Base-by-base conservation (phyloP, 2,329 filamentous ascomycete species). In the Fusarium continuum region DNA sequence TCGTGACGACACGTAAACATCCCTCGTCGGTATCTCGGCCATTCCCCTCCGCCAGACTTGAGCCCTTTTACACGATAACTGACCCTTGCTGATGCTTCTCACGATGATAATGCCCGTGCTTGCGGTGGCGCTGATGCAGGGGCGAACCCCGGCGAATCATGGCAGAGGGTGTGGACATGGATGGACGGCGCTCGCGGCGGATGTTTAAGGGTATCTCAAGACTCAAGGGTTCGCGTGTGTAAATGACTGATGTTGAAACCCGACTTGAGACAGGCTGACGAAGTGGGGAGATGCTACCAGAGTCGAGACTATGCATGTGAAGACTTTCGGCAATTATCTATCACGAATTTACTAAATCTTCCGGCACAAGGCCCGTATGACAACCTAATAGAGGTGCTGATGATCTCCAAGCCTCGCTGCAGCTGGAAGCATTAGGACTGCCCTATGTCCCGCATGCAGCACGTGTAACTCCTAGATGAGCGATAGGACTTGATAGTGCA, bases 231-330 rank as follows among this genome's bases (percentile, higher is more conserved):
- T n/a, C n/a, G n/a, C n/a, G n/a, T n/a, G n/a, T 28, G 29, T 22
- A 29, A 20, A 16, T 57, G 28, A 31, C 34, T 41, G 34, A 56
- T 56, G 43, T 32, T 36, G 43, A 57, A 50, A 46, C 53, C 20
- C 20, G 25, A 41, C 35, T 20, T 13, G 5, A 41, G 38, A 29
- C 32, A 14, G 38, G 9, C 28, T 25, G 19, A 25, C n/a, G 23
- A 11, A 25, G 49, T 53, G 49, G 49, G 47, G 49, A 53, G 40
- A 53, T 23, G 8, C 25, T 31, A 31, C 28, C 23, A 17, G 28
- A 29, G 41, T 16, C 38, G 38, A 51, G 48, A 36, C 41, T 29
- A 61, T 55, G 59, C 61, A 64, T 64, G 61, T 60, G 48, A 64
- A 64, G 60, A 28, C 35, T 36, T 43, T 43, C 17, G 31, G 40